phyloP scores from a whole-genome alignment of 208 protist genomes.

The Acanthamoeba healyi region DNA sequence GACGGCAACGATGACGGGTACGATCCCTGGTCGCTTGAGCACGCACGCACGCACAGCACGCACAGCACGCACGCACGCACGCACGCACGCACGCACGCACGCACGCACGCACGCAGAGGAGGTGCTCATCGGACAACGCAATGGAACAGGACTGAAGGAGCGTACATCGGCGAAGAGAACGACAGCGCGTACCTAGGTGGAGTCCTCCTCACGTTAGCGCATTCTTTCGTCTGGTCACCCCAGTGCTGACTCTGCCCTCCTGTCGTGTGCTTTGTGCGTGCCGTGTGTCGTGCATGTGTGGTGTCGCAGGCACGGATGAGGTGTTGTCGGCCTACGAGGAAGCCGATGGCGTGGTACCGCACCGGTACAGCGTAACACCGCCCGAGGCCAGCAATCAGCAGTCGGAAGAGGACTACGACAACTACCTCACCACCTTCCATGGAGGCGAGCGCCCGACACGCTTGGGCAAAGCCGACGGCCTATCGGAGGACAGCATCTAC shows the following conservation, averaged over 20 bases:
- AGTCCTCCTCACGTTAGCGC: no score
- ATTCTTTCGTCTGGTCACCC: no score
- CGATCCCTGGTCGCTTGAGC: no score
- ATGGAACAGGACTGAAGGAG: no score
- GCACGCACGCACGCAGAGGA: no score
- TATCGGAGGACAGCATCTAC: background rate
- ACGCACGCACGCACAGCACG: no score
- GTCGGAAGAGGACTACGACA: background rate
- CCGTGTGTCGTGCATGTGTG: no score
- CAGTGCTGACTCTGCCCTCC: background rate
- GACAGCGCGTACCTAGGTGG: no score
- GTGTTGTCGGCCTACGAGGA: conserved; percentile 21
- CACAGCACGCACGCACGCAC: background rate
- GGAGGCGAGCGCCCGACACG: background rate
- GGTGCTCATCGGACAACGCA: no score
- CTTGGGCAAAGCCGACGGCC: background rate
- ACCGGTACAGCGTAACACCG: background rate
- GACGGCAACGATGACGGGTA: background rate
- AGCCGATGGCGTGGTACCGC: background rate
- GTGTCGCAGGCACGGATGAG: background rate
- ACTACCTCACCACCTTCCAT: background rate
- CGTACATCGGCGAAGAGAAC: no score
- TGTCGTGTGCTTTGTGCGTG: background rate
- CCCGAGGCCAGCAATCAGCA: background rate
- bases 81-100: no score